Base-by-base conservation (phyloP, 805 yeast genomes). In the Sugiyamaella floridensis region DNA sequence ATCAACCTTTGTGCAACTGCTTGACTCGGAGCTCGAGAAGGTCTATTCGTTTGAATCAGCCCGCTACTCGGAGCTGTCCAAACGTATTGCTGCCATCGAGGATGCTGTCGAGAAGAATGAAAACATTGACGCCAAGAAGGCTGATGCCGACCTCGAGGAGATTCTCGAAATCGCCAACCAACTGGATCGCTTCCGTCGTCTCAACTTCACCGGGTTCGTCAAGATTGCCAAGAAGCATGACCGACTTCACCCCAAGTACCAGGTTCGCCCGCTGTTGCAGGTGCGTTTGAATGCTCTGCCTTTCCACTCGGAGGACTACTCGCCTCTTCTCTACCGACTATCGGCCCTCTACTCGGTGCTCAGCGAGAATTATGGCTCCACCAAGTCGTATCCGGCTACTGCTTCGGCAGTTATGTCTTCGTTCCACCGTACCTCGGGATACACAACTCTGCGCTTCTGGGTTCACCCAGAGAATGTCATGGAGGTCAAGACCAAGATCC, bases 151-250 rank as follows among this genome's bases (percentile, higher is more conserved):
- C 51, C 74, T 93, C 60, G 99, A 93, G 64, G 82, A 81, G 55
- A 72, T 83, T 26, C 73, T 93, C 55, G 77, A 81, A 10, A 76
- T 80, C 60, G 87, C 98, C 10, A 87, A 86, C 62, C 92, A 88
- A 63, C 74, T 93, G 60, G 97, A 90, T 67, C 87, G 82, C 65
- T 93, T 93, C 71, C 85, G 95, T 43, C 78, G 99, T 63, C 71
- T 92, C 60, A 93, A 93, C 71, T 93, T 85, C 73, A 92, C 99
- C 12, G 99, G 97, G 1, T 92, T 93, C 71, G 78, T 83, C 62
- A 93, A 93, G 67, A 88, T 93, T 60, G 97, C 90, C 58, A 90
- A 92, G 73, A 92, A 92, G 71, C 99, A 93, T 66, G 98, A 93
- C 71, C 81, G 97, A 50, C 69, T 92, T 58, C 97, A 90, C 69